These are phyloP conservation scores for Fusarium sp. DNA, from an alignment of 2,329 filamentous ascomycete genomes.

Conservation along the genomic window DNA sequence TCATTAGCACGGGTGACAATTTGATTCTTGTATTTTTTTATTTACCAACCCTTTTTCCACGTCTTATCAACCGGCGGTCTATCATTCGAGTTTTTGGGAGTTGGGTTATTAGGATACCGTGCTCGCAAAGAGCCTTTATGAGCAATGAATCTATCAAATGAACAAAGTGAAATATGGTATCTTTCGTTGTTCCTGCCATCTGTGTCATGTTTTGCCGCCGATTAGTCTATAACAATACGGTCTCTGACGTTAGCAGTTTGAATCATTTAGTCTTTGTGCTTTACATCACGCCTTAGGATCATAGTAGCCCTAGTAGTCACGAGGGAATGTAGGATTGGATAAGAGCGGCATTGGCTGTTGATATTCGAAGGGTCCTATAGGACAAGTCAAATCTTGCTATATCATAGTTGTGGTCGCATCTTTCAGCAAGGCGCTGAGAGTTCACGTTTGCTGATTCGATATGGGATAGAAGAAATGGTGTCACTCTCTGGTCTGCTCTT, in stretches of 20 bases:
- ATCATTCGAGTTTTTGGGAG: neutral
- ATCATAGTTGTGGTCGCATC: neutral
- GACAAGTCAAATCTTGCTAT: neutral
- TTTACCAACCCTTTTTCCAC: slow-evolving; percentile 10
- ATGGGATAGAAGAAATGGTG: neutral
- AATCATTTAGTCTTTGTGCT: neutral
- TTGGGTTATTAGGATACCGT: slow-evolving; percentile 28
- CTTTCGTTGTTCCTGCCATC: neutral
- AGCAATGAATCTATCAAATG: slow-evolving; percentile 26
- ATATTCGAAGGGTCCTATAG: neutral
- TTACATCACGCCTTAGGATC: too few relatives aligned
- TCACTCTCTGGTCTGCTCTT: neutral
- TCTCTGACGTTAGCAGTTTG: neutral
- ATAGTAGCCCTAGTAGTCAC: too few relatives aligned
- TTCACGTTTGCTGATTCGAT: neutral
- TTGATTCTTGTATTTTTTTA: slow-evolving; percentile 17
- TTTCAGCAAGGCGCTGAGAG: neutral
- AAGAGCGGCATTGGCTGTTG: neutral
- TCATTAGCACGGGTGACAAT: neutral
- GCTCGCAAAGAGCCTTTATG: slow-evolving; percentile 25
- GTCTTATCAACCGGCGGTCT: slow-evolving; percentile 18
- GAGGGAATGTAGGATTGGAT: neutral
- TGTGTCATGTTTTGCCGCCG: neutral
- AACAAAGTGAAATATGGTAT: neutral
- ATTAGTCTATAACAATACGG: neutral